phyloP scores from a whole-genome alignment of 2,329 filamentous ascomycete species.

The Sarocladium brachiariae region DNA sequence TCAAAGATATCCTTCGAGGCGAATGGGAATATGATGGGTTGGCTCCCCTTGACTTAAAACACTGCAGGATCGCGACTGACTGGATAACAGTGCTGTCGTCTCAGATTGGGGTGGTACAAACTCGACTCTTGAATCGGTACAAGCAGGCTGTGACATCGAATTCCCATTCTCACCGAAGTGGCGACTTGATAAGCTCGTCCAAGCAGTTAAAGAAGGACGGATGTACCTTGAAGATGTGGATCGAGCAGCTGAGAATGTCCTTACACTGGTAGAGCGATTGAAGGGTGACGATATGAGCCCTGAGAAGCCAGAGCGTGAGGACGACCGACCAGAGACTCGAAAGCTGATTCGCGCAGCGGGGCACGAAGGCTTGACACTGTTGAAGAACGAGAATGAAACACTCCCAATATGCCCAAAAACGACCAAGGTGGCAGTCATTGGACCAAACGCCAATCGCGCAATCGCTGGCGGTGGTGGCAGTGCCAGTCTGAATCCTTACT shows the following conservation, averaged over 20 bases:
- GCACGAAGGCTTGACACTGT: conserved; percentile 53
- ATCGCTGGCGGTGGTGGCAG: conserved; percentile 64
- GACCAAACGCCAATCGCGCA: conserved; percentile 59
- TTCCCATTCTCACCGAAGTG: conserved; percentile 51
- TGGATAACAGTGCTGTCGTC: conserved; percentile 40
- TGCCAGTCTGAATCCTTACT: conserved; percentile 62
- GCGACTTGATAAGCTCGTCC: conserved; percentile 50
- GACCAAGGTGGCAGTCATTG: conserved; percentile 58
- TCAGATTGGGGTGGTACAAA: conserved; percentile 55
- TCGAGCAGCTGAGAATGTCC: conserved; percentile 50
- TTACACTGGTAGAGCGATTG: conserved; percentile 54
- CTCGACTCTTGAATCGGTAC: conserved; percentile 47
- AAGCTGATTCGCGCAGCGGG: conserved; percentile 54
- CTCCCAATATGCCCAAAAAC: conserved; percentile 50
- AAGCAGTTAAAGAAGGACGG: conserved; percentile 41
- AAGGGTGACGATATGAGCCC: conserved; percentile 52
- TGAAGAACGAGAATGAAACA: conserved; percentile 56
- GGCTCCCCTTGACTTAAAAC: conserved; percentile 13
- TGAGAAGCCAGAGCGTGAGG: conserved; percentile 50
- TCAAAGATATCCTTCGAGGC: conserved; percentile 51
- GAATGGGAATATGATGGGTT: conserved; percentile 58
- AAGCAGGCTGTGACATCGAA: conserved; percentile 51
- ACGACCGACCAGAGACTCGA: conserved; percentile 51
- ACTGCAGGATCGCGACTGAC: conserved; percentile 1
- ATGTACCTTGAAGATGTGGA: conserved; percentile 45